phyloP scores from a whole-genome alignment of 2,329 filamentous ascomycete species.

The Blastomyces silverae region DNA sequence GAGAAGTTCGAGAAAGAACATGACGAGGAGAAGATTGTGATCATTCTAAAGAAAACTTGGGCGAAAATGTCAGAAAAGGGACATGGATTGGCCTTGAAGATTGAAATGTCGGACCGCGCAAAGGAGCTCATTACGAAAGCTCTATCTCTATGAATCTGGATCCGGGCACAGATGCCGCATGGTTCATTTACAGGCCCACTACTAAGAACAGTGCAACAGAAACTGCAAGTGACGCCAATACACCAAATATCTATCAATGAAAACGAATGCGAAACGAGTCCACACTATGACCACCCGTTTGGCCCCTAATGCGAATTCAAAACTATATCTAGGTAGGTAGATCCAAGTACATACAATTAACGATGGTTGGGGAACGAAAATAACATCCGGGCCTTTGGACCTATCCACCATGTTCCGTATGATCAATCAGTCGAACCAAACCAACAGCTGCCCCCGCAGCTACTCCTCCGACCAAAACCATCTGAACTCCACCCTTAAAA shows the following conservation, averaged over 20 bases:
- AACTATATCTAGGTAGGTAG: background rate
- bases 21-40: constrained; percentile 70
- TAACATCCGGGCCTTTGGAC: background rate
- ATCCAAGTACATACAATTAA: background rate
- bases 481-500: constrained; percentile 56
- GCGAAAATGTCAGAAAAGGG: constrained; percentile 63
- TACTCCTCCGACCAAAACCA: constrained; percentile 57
- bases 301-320: background rate
- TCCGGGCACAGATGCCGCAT: background rate
- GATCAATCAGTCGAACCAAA: constrained; percentile 53
- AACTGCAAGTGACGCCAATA: background rate
- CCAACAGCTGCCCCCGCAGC: constrained; percentile 61
- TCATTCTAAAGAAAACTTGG: constrained; percentile 67
- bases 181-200: background rate
- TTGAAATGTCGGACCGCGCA: constrained; percentile 58
- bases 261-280: background rate
- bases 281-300: background rate
- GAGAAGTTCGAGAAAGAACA: constrained; percentile 67
- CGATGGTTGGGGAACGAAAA: background rate
- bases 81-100: constrained; percentile 56
- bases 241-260: background rate
- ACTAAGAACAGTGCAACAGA: background rate
- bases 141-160: constrained; percentile 37
- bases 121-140: constrained; percentile 58
- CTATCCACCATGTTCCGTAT: constrained; percentile 6